Evolutionary conservation across 2,329 filamentous ascomycete genomes (phyloP).

Genomic region (Thermomyces lanuginosus): DNA sequence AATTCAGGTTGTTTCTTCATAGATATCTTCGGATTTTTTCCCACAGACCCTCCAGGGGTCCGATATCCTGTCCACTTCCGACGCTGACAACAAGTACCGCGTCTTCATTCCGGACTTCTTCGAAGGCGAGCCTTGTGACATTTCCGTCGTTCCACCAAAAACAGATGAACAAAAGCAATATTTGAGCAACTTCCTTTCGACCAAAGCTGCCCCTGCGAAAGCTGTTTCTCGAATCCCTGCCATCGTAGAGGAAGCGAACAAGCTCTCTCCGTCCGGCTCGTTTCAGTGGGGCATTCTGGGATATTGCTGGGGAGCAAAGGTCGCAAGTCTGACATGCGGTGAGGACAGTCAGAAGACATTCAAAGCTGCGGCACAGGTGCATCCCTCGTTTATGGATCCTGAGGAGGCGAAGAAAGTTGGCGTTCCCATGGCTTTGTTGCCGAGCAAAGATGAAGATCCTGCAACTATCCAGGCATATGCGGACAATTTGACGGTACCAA

Average conservation of each 20-base stretch:
- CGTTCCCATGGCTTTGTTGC: constrained; percentile 42
- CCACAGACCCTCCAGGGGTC: constrained; percentile 54
- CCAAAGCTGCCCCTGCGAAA: constrained; percentile 14
- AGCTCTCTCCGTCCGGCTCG: constrained; percentile 38
- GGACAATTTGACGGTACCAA: neutral
- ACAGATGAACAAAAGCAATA: constrained; percentile 47
- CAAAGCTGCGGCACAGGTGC: constrained; percentile 40
- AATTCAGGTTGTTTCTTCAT: too few species aligned
- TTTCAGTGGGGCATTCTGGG: constrained; percentile 46
- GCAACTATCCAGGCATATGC: constrained; percentile 9
- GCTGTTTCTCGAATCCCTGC: constrained; percentile 17
- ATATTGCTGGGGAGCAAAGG: constrained; percentile 59
- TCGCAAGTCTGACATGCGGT: constrained; percentile 38
- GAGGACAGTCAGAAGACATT: constrained; percentile 37
- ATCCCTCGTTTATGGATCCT: constrained; percentile 46
- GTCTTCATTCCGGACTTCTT: constrained; percentile 27
- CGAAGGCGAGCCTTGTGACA: constrained; percentile 28
- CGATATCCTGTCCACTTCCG: constrained; percentile 39
- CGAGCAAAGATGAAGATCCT: constrained; percentile 24
- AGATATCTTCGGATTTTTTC: constrained; percentile 52
- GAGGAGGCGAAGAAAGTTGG: constrained; percentile 39
- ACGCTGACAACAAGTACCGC: constrained; percentile 28
- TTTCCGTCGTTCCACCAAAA: constrained; percentile 42
- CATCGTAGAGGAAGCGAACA: constrained; percentile 31
- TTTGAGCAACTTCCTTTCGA: constrained; percentile 42